Evolutionary conservation across 306 rosid species (phyloP).

Genomic region (Casuarina equisetifolia): DNA sequence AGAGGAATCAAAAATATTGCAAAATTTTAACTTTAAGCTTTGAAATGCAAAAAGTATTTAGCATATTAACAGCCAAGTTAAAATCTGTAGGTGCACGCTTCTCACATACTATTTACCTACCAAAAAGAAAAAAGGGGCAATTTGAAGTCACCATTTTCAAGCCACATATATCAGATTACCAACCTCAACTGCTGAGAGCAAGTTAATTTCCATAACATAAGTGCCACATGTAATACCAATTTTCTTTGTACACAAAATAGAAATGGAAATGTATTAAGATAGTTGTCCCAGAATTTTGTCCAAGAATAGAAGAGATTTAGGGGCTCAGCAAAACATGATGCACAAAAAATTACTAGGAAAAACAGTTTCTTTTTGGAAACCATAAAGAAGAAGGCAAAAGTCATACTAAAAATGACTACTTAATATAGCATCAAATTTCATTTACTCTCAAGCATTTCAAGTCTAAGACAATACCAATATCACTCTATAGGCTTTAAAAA

Average conservation of each 20-base stretch:
- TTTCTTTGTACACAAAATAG: neutral
- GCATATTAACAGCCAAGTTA: constrained; percentile 12
- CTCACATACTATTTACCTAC: neutral
- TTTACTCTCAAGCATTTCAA: neutral
- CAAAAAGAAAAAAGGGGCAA: too few species aligned
- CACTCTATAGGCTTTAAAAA: neutral
- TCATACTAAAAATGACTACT: neutral
- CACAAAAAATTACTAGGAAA: neutral
- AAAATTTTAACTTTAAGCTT: constrained; percentile 18
- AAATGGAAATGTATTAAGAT: neutral
- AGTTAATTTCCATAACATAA: neutral
- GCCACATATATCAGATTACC: neutral
- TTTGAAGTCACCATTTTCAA: neutral
- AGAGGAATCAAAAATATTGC: neutral
- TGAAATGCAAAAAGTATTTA: neutral
- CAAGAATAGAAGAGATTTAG: neutral
- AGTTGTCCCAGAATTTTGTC: neutral
- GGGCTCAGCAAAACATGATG: neutral
- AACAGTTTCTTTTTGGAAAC: neutral
- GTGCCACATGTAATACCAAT: neutral
- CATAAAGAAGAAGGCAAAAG: neutral
- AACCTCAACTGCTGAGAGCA: neutral
- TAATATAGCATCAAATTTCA: neutral
- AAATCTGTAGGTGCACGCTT: neutral
- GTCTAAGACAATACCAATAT: neutral